Percentiles rank a stretch among this genome's conserved stretches.
Evolutionary conservation across 2,329 filamentous ascomycete species (phyloP).

Genomic region (Xylariaceae sp.): DNA sequence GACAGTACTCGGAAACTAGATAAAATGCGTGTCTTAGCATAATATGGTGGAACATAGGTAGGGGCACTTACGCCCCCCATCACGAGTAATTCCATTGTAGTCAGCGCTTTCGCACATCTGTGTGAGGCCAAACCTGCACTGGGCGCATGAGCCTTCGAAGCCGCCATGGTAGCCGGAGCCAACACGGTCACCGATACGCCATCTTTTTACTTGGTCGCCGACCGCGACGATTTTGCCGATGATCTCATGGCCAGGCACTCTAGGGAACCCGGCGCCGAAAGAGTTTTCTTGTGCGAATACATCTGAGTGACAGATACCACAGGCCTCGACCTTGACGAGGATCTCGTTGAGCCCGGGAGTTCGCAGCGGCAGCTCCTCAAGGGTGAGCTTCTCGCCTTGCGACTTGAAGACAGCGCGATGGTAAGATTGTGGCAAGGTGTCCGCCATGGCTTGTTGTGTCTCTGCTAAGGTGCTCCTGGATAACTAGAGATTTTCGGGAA

Average conservation of each 20-base stretch:
- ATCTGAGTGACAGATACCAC: slow-evolving; percentile 66
- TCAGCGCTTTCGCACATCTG: slow-evolving; percentile 63
- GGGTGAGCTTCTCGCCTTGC: slow-evolving; percentile 50
- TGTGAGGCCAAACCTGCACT: slow-evolving; percentile 59
- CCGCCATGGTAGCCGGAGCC: slow-evolving; percentile 56
- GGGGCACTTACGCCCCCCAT: slow-evolving; percentile 56
- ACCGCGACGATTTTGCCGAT: slow-evolving; percentile 64
- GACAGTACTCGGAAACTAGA: slow-evolving; percentile 54
- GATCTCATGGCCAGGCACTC: slow-evolving; percentile 65
- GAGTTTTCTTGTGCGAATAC: slow-evolving; percentile 40
- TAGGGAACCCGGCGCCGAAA: slow-evolving; percentile 46
- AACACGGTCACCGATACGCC: slow-evolving; percentile 62
- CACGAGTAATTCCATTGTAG: slow-evolving; percentile 61
- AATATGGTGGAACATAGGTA: too few species aligned
- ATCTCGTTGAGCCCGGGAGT: slow-evolving; percentile 57
- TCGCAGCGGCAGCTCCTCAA: slow-evolving; percentile 59
- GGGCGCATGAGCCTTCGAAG: slow-evolving; percentile 56
- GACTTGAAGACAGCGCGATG: slow-evolving; percentile 62
- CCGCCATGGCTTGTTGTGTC: too few species aligned
- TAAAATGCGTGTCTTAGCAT: too few species aligned
- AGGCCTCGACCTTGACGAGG: slow-evolving; percentile 66
- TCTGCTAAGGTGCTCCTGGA: too few species aligned
- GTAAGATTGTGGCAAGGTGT: too few species aligned
- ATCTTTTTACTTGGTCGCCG: slow-evolving; percentile 56
- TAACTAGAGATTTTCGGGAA: too few species aligned